phyloP scores from a whole-genome alignment of 1,284 basidiomycete species.

The Phellinidium pouzarii region DNA sequence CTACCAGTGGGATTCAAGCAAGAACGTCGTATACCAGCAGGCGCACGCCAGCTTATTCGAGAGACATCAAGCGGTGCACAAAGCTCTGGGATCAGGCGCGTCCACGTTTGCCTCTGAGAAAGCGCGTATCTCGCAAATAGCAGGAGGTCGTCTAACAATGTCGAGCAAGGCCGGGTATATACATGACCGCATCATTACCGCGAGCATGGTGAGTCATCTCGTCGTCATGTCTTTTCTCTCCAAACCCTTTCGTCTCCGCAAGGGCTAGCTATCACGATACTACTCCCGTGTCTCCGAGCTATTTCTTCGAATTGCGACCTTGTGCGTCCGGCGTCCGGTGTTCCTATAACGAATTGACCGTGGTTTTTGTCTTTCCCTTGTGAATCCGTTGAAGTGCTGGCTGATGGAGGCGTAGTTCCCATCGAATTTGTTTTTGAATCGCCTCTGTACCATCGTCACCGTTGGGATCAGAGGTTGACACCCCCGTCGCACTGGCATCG shows the following conservation, averaged over 20 bases:
- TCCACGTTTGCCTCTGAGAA: slow-evolving; percentile 4
- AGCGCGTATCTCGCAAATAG: slow-evolving; percentile 4
- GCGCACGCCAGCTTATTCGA: slow-evolving; percentile 16
- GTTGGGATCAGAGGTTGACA: background rate
- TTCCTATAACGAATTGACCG: background rate
- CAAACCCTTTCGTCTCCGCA: background rate
- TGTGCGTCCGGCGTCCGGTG: background rate
- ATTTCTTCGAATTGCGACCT: background rate
- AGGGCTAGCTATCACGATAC: too few species aligned
- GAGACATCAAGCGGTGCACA: slow-evolving; percentile 10
- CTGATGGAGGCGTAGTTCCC: background rate
- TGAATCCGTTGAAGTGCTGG: background rate
- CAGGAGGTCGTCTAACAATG: slow-evolving; percentile 76
- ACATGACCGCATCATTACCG: slow-evolving; percentile 86
- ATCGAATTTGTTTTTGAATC: background rate
- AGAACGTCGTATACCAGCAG: slow-evolving; percentile 15
- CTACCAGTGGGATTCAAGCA: background rate
- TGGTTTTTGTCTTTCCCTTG: background rate
- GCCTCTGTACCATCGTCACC: background rate
- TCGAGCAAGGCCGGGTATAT: slow-evolving; percentile 93
- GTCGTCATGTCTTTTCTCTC: slow-evolving; percentile 9
- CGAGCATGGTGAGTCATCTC: slow-evolving; percentile 71
- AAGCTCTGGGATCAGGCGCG: slow-evolving; percentile 5
- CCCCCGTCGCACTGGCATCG: background rate
- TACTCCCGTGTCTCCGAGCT: too few species aligned